Base-by-base conservation (phyloP, 2,329 filamentous ascomycete species). In the Dothideomycetidae sp. region DNA sequence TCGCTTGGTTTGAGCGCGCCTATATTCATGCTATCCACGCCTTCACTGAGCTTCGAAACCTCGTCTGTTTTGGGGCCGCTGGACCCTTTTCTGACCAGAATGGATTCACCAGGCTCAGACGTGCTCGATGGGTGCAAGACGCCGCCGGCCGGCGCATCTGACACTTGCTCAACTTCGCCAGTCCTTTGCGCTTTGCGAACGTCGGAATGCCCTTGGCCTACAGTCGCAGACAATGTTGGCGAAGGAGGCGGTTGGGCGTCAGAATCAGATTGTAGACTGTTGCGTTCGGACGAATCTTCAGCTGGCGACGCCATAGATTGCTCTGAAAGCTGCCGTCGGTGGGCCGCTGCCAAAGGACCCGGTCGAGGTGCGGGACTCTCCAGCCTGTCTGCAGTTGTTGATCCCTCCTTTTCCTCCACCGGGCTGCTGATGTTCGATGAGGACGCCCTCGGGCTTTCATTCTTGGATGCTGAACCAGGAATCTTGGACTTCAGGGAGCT, bases 81-180 rank as follows among this genome's bases (percentile, higher is more conserved):
- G 17, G 78, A 76, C 36, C 83, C 78, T 47, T 78, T 78, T 64
- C 82, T 82, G 46, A 93, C 76, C 33, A 98, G 63, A 46, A 98
- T 98, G 1, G 88, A 90, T 54, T 90, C 80, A 35, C 83, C 84
- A 0, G 85, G 82, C 46, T 80, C 74, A 49, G 36, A 33, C 32
- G 50, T 63, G 37, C 62, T 63, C 31, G 60, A 73, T 63, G 45
- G 71, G 29, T 58, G 61, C 17, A 70, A 50, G 50, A 68, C 53
- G 21, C 78, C 79, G 9, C 75, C 75, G 2, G 84, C 85, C 17
- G 86, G 88, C 42, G 79, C 78, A 53, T 96, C 90, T 10, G 88
- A 96, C 13, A 98, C 85, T 48, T 86, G 77, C 52, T 93, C 90
- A 29, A 98, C 85, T 58, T 98, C 90, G 39, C 88, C 86, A 34